Evolutionary conservation across 2,329 filamentous ascomycete species (phyloP), one percentile per base, ranked within the genome.

Genomic region (Hortaea werneckii): DNA sequence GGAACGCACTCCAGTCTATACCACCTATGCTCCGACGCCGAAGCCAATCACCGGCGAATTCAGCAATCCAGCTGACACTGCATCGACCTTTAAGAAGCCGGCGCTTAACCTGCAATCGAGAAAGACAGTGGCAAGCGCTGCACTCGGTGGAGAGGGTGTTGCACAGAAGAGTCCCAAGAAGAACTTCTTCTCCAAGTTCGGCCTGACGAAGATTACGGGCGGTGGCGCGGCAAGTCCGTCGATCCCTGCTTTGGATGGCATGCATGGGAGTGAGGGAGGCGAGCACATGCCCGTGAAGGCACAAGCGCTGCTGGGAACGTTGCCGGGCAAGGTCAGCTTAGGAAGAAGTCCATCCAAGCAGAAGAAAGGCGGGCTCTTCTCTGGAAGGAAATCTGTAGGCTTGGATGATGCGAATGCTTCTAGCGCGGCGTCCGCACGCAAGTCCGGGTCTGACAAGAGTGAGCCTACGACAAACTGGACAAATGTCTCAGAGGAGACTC

Each of bases 121-220:
- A 26, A 43, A 44, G 40, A 43, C 41, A 57, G 28, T 45, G 27
- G 9, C 9, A 12, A 37, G 8, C 8, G 50, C 29, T 30, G 38
- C 37, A 41, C n/a, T n/a, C n/a, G n/a, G n/a, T n/a, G n/a, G n/a
- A n/a, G 52, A n/a, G 7, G 30, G n/a, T 7, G 7, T 34, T 7
- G n/a, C 28, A 42, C 48, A 54, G 29, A 67, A 64, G 53, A 69
- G 64, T 43, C 66, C 67, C 0, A 68, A 62, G 54, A 69, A 65
- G 57, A 64, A 63, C 45, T 50, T 70, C 27, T 61, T 70, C 42
- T 64, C 65, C 8, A 58, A 61, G 41, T 39, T 58, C 20, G 13
- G 46, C 26, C 44, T 54, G 13, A 41, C 34, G 6, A 50, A 44
- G 27, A 30, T 40, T 12, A n/a, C 30, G 7, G 30, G 30, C 7